A percentile compares a stretch with the other conserved stretches of the same genome.
These are phyloP conservation scores for Tylopilus sp. DNA, from an alignment of 768 basidiomycete species.

Conservation along the genomic window DNA sequence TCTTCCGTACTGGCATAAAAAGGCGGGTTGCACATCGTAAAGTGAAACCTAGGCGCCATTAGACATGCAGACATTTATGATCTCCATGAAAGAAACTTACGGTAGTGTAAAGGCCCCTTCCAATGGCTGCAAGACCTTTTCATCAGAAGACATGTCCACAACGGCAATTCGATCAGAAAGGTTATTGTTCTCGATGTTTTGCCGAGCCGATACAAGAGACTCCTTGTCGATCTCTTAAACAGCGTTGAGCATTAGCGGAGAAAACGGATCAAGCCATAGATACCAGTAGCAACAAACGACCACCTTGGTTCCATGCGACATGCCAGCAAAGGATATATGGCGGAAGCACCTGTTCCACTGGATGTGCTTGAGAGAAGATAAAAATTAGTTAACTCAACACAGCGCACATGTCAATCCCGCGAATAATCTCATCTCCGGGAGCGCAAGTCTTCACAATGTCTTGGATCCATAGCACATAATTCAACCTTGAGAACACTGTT, in stretches of 20 bases:
- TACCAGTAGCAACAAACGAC: conserved; percentile 71
- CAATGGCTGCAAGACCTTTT: conserved; percentile 42
- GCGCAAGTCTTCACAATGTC: conserved; percentile 49
- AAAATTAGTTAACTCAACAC: not conserved
- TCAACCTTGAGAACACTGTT: conserved; percentile 48
- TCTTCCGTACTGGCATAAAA: conserved; percentile 84
- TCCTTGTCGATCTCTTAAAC: conserved; percentile 63
- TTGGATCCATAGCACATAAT: conserved; percentile 86
- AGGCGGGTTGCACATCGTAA: conserved; percentile 95
- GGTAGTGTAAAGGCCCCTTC: conserved; percentile 6
- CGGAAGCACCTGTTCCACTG: conserved; percentile 89
- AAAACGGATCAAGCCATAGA: not conserved
- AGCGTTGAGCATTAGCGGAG: not conserved
- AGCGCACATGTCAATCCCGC: conserved; percentile 72
- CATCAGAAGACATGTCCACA: conserved; percentile 33
- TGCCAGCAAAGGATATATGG: conserved; percentile 81
- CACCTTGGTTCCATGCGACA: conserved; percentile 52
- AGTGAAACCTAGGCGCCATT: conserved; percentile 49
- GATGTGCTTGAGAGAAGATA: not conserved
- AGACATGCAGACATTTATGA: not conserved
- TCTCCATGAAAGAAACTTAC: conserved; percentile 1
- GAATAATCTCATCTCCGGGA: conserved; percentile 27
- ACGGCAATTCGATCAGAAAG: conserved; percentile 52
- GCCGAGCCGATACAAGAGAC: conserved; percentile 54
- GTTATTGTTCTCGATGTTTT: conserved; percentile 57